phyloP scores from a whole-genome alignment of 768 basidiomycete species.

The Mycena olivaceomarginata region DNA sequence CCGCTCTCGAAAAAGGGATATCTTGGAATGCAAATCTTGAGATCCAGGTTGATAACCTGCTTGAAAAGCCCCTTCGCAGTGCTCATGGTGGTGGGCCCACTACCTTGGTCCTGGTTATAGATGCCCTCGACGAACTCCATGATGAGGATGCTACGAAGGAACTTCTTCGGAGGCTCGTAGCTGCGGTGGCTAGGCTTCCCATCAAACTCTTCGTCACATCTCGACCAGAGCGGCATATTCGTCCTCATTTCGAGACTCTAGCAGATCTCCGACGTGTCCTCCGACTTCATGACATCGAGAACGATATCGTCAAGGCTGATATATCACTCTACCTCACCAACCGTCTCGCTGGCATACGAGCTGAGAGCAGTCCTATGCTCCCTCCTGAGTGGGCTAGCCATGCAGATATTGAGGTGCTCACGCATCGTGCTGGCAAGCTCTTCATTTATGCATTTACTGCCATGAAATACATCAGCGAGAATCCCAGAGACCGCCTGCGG shows the following conservation, averaged over 20 bases:
- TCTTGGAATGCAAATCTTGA: slow-evolving; percentile 6
- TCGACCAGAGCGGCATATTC: slow-evolving; percentile 4
- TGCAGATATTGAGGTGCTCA: neutral
- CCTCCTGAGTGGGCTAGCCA: slow-evolving; percentile 2
- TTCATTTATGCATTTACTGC: slow-evolving; percentile 2
- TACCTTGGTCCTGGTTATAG: neutral
- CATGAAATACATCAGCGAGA: neutral
- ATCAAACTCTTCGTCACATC: slow-evolving; percentile 9
- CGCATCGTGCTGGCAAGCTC: neutral
- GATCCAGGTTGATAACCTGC: slow-evolving; percentile 1
- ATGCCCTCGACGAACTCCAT: neutral
- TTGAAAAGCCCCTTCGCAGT: neutral
- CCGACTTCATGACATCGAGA: too few relatives aligned
- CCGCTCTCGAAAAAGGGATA: neutral
- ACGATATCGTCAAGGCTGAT: neutral
- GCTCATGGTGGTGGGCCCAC: too few relatives aligned
- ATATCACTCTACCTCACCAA: slow-evolving; percentile 9
- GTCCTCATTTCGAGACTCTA: too few relatives aligned
- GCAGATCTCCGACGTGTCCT: too few relatives aligned
- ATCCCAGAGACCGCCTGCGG: neutral
- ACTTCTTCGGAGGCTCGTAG: too few relatives aligned
- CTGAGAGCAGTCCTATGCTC: neutral
- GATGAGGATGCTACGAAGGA: neutral
- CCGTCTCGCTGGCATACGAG: neutral
- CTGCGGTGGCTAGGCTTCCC: neutral